Evolutionary conservation across 139 green algal species (phyloP).

Genomic region (Asterochloris erici): DNA sequence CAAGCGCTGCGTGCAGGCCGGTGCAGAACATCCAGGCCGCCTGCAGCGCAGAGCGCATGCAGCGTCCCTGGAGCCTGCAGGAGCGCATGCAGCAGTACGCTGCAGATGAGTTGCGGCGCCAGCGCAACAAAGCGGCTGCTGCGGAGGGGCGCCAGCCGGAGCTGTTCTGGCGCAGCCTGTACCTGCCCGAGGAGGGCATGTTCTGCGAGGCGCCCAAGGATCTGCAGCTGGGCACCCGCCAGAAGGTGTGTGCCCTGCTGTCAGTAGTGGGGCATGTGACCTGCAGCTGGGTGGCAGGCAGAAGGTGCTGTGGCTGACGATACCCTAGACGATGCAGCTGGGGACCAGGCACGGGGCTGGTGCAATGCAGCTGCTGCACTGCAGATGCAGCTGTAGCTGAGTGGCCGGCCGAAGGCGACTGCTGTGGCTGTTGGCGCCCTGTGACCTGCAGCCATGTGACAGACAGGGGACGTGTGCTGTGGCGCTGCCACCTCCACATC

Average conservation of each 20-base stretch:
- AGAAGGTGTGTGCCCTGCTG: background rate
- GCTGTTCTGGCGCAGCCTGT: constrained; percentile 76
- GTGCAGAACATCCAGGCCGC: constrained; percentile 26
- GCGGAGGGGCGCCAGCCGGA: constrained; percentile 33
- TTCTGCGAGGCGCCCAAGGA: constrained; percentile 71
- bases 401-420: too few relatives aligned
- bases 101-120: constrained; percentile 41
- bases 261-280: background rate
- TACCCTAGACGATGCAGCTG: too few relatives aligned
- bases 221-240: constrained; percentile 43
- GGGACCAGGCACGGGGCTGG: too few relatives aligned
- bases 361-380: too few relatives aligned
- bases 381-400: too few relatives aligned
- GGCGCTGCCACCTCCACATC: too few relatives aligned
- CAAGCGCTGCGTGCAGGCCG: constrained; percentile 7
- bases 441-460: too few relatives aligned
- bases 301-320: too few relatives aligned
- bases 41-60: constrained; percentile 28
- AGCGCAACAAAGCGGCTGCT: constrained; percentile 34
- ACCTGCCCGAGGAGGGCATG: constrained; percentile 80
- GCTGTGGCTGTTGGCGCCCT: too few relatives aligned
- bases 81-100: constrained; percentile 38
- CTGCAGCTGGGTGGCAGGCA: too few relatives aligned
- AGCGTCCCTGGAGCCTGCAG: constrained; percentile 32
- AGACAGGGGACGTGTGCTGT: too few relatives aligned